Evolutionary conservation across 805 yeast genomes (phyloP), one percentile per base, ranked within the genome.

Genomic region (Limtongia smithiae): DNA sequence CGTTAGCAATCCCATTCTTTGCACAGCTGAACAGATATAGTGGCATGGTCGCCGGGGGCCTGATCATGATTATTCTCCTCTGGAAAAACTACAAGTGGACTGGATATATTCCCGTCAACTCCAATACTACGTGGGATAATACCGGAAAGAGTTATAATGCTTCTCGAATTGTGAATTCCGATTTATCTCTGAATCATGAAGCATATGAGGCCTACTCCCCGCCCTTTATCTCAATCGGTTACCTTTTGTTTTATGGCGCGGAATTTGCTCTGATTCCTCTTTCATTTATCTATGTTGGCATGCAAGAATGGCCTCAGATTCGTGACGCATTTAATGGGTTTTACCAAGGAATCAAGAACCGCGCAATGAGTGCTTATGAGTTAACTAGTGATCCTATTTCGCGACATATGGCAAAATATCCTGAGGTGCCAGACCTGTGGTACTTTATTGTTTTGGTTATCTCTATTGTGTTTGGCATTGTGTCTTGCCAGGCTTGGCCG

Each of bases 171-270:
- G 65, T 82, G 57, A 27, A 39, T 18, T 64, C 24, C 28, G 69
- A 71, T 32, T 64, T 72, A 48, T 58, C 66, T 6, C 73, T 82
- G 52, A 71, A 76, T 59, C 62, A 66, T 45, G 64, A 62, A 8
- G 78, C 68, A 3, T 83, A 82, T 65, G 60, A 74, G 53, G 62
- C 63, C 6, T 83, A 83, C 66, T 81, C 87, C 1, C 85, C 86
- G 7, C 70, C 82, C 39, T 82, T 74, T 62, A 68, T 49, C 27
- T 39, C 44, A 3, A 81, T 82, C 3, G 82, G 80, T 0, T 73
- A 72, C 59, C 67, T 78, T 53, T 76, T 77, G 6, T 51, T 68
- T 6, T 75, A 76, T 55, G 82, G 82, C 2, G 76, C 80, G 2
- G 68, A 65, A 56, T 77, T 76, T 59, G 73, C 76, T 31, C 61